phyloP scores from a whole-genome alignment of 352 stramenopile genomes.

The Phytophthora hybrid region DNA sequence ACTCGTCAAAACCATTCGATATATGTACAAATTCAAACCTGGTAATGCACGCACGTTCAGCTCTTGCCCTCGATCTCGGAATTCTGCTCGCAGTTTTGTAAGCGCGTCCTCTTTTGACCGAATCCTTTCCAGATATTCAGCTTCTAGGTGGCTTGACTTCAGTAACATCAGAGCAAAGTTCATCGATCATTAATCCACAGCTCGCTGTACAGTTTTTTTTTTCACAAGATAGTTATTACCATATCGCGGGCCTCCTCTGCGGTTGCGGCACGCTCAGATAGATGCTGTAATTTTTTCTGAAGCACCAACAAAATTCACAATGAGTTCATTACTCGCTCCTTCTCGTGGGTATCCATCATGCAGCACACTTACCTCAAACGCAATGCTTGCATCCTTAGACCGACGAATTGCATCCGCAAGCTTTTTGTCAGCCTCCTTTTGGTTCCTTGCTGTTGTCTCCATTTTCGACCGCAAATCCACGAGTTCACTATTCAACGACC shows the following conservation, averaged over 20 bases:
- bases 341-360: not conserved
- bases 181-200: not conserved
- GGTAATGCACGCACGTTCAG: slow-evolving; percentile 49
- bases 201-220: not conserved
- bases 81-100: slow-evolving; percentile 55
- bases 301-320: not conserved
- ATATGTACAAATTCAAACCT: not conserved
- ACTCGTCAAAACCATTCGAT: not conserved
- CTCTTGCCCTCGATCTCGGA: slow-evolving; percentile 60
- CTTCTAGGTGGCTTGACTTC: slow-evolving; percentile 56
- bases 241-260: slow-evolving; percentile 70
- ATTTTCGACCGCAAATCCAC: slow-evolving; percentile 63
- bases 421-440: slow-evolving; percentile 67
- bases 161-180: not conserved
- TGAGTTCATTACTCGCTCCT: not conserved
- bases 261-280: slow-evolving; percentile 54
- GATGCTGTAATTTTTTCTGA: slow-evolving; percentile 57
- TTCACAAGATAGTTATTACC: slow-evolving; percentile 29
- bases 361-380: slow-evolving; percentile 53
- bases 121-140: slow-evolving; percentile 53
- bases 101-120: slow-evolving; percentile 64
- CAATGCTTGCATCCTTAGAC: slow-evolving; percentile 47
- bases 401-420: slow-evolving; percentile 47
- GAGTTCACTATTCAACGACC: slow-evolving; percentile 53
- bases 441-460: slow-evolving; percentile 50